Conservation (phyloP, 106 monocot genomes). For the Cymbidium sinense region DNA sequence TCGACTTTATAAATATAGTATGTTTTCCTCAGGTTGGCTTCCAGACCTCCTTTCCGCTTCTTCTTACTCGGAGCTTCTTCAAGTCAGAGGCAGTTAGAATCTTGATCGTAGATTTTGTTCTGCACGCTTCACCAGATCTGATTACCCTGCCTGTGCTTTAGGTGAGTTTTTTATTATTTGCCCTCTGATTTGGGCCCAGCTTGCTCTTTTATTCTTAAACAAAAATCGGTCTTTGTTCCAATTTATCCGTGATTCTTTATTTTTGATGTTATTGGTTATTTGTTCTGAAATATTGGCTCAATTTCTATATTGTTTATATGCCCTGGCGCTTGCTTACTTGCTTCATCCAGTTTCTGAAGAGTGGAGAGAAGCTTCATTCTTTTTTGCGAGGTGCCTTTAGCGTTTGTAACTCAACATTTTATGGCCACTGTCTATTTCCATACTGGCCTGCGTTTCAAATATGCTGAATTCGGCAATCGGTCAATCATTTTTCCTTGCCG, state of each 20-base stretch:
- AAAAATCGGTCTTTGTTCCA: neutral
- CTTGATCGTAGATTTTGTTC: neutral
- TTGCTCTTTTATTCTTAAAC: neutral
- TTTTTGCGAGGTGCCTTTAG: neutral
- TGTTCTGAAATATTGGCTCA: neutral
- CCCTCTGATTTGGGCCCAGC: neutral
- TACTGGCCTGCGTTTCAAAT: neutral
- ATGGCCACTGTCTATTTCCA: slow-evolving; percentile 4
- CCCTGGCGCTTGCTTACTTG: neutral
- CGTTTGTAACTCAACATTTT: neutral
- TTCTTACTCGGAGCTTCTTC: slow-evolving; percentile 1
- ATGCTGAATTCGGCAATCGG: neutral
- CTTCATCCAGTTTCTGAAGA: neutral
- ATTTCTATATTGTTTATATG: neutral
- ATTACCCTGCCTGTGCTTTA: neutral
- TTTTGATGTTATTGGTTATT: neutral
- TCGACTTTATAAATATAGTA: neutral
- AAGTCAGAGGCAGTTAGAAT: neutral
- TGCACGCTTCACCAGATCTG: neutral
- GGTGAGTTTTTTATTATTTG: neutral
- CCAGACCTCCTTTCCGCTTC: neutral
- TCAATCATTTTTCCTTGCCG: neutral
- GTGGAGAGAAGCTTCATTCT: neutral
- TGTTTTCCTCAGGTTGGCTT: neutral
- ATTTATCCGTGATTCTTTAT: neutral